A percentile compares a stretch with the other conserved stretches of the same genome.
phyloP scores from a whole-genome alignment of 441 rosid genomes.

The Eruca vesicaria region DNA sequence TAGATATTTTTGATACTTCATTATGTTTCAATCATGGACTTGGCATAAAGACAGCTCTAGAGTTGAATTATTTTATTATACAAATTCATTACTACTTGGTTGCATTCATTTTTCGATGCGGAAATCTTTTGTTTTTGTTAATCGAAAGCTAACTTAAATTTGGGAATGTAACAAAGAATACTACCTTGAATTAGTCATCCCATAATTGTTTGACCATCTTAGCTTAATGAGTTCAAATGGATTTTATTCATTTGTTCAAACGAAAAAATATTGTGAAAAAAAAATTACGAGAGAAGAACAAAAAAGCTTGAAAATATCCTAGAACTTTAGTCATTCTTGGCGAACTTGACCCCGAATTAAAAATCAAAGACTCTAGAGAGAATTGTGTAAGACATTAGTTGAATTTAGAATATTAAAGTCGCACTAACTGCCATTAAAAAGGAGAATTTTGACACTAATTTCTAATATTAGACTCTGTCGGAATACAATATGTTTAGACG shows the following conservation, averaged over 20 bases:
- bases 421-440: not conserved
- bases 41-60: not conserved
- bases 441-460: not conserved
- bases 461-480: not conserved
- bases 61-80: not conserved
- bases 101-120: not conserved
- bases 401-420: not conserved
- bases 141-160: not conserved
- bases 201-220: not conserved
- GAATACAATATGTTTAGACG: not conserved
- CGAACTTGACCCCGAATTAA: not conserved
- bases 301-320: not conserved
- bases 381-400: not conserved
- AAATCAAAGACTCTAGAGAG: not conserved
- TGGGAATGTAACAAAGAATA: not conserved
- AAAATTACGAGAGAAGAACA: not conserved
- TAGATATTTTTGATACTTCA: not conserved
- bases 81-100: not conserved
- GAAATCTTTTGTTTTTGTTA: not conserved
- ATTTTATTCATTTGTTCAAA: not conserved
- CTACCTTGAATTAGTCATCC: not conserved
- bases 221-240: not conserved
- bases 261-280: no score
- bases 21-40: not conserved
- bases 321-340: not conserved